Conservation (phyloP, 148 eudicot genomes). For the Vaccinium macrocarpon region DNA sequence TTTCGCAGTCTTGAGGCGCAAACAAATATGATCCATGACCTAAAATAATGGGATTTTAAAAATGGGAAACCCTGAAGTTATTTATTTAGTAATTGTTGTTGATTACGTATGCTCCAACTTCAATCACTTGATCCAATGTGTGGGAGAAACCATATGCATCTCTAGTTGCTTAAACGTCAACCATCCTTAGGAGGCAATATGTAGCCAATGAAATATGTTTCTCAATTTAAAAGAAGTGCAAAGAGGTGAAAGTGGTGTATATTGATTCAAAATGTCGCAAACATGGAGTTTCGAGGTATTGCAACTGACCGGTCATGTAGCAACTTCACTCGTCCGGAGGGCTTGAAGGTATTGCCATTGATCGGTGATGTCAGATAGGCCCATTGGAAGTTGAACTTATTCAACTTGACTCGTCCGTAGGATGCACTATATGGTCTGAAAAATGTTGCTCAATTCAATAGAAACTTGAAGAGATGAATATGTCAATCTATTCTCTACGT, state of each 20-base stretch:
- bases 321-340: no score
- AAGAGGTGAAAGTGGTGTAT: neutral
- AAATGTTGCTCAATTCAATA: neutral
- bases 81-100: neutral
- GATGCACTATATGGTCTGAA: neutral
- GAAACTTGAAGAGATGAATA: neutral
- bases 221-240: neutral
- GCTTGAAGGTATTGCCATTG: neutral
- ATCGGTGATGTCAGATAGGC: neutral
- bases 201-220: neutral
- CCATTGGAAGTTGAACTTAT: no score
- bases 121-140: neutral
- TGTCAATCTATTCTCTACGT: neutral
- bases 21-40: neutral
- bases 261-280: neutral
- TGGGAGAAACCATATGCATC: neutral
- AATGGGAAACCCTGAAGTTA: neutral
- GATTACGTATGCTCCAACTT: neutral
- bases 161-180: neutral
- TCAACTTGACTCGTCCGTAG: no score
- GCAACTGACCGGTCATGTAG: neutral
- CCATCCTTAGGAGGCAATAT: neutral
- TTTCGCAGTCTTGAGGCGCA: neutral
- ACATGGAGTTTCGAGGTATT: neutral
- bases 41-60: neutral